Conservation (phyloP, 495 filamentous ascomycete species). For the Neurospora sp. region DNA sequence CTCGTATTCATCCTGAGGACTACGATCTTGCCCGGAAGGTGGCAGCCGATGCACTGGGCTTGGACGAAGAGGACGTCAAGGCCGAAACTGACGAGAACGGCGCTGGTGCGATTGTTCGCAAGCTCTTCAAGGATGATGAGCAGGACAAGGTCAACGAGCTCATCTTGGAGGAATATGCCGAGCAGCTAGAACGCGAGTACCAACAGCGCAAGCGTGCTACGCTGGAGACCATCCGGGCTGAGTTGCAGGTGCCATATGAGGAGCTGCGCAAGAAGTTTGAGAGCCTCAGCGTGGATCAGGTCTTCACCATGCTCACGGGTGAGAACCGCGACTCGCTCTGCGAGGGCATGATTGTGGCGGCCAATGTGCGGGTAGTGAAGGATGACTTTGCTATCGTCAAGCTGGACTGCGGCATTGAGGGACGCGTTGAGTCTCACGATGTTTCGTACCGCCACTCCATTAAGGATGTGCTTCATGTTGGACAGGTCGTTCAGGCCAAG, state of each 20-base stretch:
- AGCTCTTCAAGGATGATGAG: slow-evolving; percentile 80
- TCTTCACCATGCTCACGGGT: slow-evolving; percentile 95
- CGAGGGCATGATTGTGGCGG: slow-evolving; percentile 84
- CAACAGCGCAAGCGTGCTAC: slow-evolving; percentile 93
- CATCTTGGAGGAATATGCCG: slow-evolving; percentile 91
- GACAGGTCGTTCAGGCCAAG: slow-evolving; percentile 83
- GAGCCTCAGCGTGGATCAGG: slow-evolving; percentile 60
- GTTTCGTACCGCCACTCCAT: slow-evolving; percentile 52
- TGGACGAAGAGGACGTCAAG: slow-evolving; percentile 97
- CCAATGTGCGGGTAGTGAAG: slow-evolving; percentile 77
- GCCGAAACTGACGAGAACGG: slow-evolving; percentile 85
- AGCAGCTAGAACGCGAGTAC: slow-evolving; percentile 86
- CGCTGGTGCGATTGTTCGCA: slow-evolving; percentile 78
- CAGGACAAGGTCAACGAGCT: slow-evolving; percentile 94
- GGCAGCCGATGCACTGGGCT: slow-evolving; percentile 89
- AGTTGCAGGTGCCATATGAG: slow-evolving; percentile 86
- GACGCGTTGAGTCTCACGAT: slow-evolving; percentile 64
- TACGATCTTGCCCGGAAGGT: slow-evolving; percentile 96
- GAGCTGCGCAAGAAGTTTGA: slow-evolving; percentile 79
- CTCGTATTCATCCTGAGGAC: slow-evolving; percentile 93
- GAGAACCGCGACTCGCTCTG: slow-evolving; percentile 76
- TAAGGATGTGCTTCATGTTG: slow-evolving; percentile 50
- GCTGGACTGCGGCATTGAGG: slow-evolving; percentile 89
- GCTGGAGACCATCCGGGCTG: slow-evolving; percentile 89
- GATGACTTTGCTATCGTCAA: slow-evolving; percentile 87